phyloP scores from a whole-genome alignment of 306 rosid species.

The Potentilla sterilis region DNA sequence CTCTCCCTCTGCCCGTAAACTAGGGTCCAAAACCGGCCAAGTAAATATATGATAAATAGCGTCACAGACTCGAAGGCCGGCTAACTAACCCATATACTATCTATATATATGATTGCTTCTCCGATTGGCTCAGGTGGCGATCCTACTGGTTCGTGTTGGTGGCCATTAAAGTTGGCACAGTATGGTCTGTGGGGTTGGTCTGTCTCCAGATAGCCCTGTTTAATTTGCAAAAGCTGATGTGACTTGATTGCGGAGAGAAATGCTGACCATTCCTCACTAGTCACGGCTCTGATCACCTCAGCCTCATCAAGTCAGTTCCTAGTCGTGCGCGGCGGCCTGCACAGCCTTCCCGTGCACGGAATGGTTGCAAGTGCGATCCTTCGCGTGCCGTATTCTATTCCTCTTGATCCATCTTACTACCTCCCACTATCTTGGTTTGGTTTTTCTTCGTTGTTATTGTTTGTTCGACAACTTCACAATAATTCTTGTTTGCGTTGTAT shows the following conservation, averaged over 20 bases:
- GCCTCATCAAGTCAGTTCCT: background rate
- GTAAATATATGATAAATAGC: background rate
- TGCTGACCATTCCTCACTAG: background rate
- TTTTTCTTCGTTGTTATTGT: no score
- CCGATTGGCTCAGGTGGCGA: background rate
- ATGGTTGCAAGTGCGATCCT: background rate
- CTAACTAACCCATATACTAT: background rate
- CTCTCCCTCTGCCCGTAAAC: background rate
- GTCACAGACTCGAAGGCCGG: background rate
- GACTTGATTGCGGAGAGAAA: slow-evolving; percentile 5
- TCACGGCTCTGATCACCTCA: background rate
- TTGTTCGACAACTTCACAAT: no score
- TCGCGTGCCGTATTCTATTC: background rate
- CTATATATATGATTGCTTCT: background rate
- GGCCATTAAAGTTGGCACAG: background rate
- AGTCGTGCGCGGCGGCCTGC: background rate
- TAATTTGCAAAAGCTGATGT: background rate
- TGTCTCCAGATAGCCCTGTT: background rate
- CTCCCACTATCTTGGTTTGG: no score
- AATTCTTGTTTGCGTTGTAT: no score
- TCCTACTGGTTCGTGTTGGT: background rate
- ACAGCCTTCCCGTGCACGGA: background rate
- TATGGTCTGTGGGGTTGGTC: background rate
- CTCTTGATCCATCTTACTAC: background rate
- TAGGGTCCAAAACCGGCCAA: background rate